Evolutionary conservation across 1,284 basidiomycete species (phyloP).

Genomic region (Boletellus sp.): DNA sequence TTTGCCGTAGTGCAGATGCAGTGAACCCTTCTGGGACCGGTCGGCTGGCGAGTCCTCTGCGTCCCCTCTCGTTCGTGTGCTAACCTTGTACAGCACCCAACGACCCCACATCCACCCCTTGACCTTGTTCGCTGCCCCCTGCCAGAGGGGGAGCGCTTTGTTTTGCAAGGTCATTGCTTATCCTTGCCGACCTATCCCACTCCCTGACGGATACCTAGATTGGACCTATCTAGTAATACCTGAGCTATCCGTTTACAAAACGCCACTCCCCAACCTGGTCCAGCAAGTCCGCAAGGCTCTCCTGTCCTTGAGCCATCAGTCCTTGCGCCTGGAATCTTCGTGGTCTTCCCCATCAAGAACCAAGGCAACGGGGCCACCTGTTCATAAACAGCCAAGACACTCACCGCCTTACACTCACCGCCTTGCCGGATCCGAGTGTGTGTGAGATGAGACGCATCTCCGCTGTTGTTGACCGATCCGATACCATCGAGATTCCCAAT

Average conservation of each 20-base stretch:
- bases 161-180: conserved; percentile 19
- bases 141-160: neutral
- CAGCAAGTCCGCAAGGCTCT: conserved; percentile 21
- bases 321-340: conserved; percentile 12
- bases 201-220: conserved; percentile 15
- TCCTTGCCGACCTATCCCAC: neutral
- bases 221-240: conserved; percentile 33
- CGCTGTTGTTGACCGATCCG: neutral
- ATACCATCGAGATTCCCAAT: neutral
- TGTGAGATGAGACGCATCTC: neutral
- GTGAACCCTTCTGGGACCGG: neutral
- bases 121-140: conserved; percentile 5
- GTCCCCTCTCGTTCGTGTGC: neutral
- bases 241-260: conserved; percentile 22
- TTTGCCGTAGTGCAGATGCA: conserved; percentile 18
- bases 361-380: neutral
- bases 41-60: neutral
- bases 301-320: conserved; percentile 8
- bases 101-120: conserved; percentile 1
- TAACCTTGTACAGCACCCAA: neutral
- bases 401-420: neutral
- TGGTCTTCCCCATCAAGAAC: conserved; percentile 7
- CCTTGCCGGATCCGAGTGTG: neutral
- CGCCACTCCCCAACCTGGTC: conserved; percentile 24
- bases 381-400: neutral